phyloP scores from a whole-genome alignment of 1,284 basidiomycete species.

The Leccinum ponderosum region DNA sequence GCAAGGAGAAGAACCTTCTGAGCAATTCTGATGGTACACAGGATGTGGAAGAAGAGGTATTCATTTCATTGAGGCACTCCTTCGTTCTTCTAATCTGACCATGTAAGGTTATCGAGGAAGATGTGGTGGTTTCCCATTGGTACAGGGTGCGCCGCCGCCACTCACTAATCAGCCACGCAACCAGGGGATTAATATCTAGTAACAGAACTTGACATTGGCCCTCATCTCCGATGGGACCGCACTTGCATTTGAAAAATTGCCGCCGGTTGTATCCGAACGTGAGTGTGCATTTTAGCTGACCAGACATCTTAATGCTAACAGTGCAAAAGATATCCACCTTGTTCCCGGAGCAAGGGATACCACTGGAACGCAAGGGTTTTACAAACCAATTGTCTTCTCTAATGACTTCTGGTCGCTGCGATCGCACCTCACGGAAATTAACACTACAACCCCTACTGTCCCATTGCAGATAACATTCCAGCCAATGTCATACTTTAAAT shows the following conservation, averaged over 20 bases:
- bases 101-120: constrained; percentile 38
- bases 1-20: constrained; percentile 86
- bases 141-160: constrained; percentile 51
- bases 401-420: constrained; percentile 95
- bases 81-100: constrained; percentile 14
- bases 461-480: constrained; percentile 85
- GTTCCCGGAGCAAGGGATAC: constrained; percentile 59
- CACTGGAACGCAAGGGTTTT: constrained; percentile 63
- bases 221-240: constrained; percentile 71
- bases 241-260: constrained; percentile 59
- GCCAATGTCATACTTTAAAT: constrained; percentile 85
- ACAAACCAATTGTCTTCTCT: constrained; percentile 88
- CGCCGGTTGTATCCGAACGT: constrained; percentile 68
- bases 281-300: constrained; percentile 31
- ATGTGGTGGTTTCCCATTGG: constrained; percentile 82
- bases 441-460: constrained; percentile 68
- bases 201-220: constrained; percentile 83
- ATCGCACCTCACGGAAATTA: constrained; percentile 79
- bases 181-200: constrained; percentile 14
- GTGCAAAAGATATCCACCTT: constrained; percentile 55
- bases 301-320: constrained; percentile 7
- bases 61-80: background rate
- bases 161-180: background rate
- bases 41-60: constrained; percentile 44
- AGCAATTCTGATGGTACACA: constrained; percentile 39